A percentile compares a stretch with the other conserved stretches of the same genome.
These are phyloP conservation scores for Metarhizium humberi DNA, from an alignment of 2,329 filamentous ascomycete genomes.

Conservation along the genomic window DNA sequence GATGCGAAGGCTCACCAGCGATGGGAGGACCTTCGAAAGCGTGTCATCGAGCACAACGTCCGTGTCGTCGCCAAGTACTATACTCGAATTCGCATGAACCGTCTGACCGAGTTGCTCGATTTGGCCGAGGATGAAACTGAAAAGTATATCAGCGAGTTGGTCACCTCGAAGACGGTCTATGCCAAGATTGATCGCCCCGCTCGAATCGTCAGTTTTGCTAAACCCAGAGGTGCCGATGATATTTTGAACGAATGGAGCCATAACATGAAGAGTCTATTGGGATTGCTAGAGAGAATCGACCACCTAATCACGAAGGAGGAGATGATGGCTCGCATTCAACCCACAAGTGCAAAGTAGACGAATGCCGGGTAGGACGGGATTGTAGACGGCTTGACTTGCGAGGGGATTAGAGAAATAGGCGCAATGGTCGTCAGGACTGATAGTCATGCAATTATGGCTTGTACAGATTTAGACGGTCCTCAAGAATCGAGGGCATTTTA, in stretches of 20 bases:
- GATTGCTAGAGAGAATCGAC: conserved; percentile 81
- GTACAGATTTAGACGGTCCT: conserved; percentile 25
- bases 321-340: conserved; percentile 98
- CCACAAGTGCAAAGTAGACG: conserved; percentile 33
- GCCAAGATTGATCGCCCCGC: conserved; percentile 95
- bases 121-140: conserved; percentile 93
- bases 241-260: conserved; percentile 97
- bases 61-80: conserved; percentile 98
- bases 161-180: conserved; percentile 95
- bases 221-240: conserved; percentile 90
- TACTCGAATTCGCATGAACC: conserved; percentile 88
- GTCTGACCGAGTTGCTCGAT: conserved; percentile 84
- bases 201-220: conserved; percentile 85
- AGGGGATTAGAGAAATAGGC: background rate
- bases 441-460: conserved; percentile 6
- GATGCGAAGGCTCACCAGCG: conserved; percentile 77
- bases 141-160: conserved; percentile 96
- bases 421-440: background rate
- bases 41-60: conserved; percentile 98
- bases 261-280: conserved; percentile 91
- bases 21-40: conserved; percentile 93
- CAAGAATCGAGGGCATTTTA: conserved; percentile 15
- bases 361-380: conserved; percentile 9
- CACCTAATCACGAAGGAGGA: conserved; percentile 99
- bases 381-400: background rate